phyloP scores from a whole-genome alignment of 2,329 filamentous ascomycete species.

The Alternaria ventricosa region DNA sequence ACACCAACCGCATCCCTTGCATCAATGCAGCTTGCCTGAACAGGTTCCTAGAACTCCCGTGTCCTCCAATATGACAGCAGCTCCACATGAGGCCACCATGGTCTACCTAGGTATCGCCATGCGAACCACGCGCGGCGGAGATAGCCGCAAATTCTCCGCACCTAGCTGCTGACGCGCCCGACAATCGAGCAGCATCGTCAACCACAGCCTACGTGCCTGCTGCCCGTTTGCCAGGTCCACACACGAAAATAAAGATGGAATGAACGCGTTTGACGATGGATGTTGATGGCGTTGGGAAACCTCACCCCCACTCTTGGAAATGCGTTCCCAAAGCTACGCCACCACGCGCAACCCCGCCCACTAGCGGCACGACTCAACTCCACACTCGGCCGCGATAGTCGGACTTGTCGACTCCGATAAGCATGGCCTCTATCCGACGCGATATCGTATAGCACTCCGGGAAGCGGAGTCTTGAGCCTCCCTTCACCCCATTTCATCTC shows the following conservation, averaged over 20 bases:
- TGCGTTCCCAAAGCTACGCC: slow-evolving; percentile 8
- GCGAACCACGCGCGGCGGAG: neutral
- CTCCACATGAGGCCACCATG: neutral
- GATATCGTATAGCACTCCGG: neutral
- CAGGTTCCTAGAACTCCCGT: neutral
- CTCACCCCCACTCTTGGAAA: slow-evolving; percentile 24
- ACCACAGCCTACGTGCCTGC: neutral
- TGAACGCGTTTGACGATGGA: neutral
- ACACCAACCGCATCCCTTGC: neutral
- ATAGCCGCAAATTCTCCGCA: neutral
- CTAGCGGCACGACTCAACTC: slow-evolving; percentile 13
- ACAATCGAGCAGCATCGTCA: neutral
- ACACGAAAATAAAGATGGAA: neutral
- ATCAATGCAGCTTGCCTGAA: neutral
- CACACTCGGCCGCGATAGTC: slow-evolving; percentile 19
- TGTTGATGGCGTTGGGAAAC: neutral
- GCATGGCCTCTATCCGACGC: slow-evolving; percentile 12
- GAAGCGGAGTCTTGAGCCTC: neutral
- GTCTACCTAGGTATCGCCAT: neutral
- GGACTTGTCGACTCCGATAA: slow-evolving; percentile 22
- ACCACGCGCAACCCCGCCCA: slow-evolving; percentile 23
- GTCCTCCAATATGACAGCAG: neutral
- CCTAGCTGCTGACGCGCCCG: neutral
- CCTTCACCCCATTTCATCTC: slow-evolving; percentile 5
- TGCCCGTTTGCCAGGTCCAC: neutral